Evolutionary conservation across 371 early-diverging fungal genomes (phyloP).

Genomic region (Lichtheimia ramosa): DNA sequence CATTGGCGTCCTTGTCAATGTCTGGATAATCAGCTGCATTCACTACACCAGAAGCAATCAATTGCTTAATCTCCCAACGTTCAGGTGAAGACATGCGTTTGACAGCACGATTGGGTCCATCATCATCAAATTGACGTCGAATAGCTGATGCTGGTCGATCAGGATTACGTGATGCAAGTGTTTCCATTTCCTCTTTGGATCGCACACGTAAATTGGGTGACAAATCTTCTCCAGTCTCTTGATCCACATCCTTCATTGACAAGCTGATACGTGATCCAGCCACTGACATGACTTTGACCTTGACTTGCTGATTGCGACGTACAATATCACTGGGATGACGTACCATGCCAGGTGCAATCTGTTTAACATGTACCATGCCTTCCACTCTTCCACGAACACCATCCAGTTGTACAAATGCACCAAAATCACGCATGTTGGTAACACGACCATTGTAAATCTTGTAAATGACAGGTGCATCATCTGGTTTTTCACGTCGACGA

Average conservation of each 20-base stretch:
- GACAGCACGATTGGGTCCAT: constrained; percentile 57
- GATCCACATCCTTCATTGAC: constrained; percentile 95
- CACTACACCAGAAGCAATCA: constrained; percentile 92
- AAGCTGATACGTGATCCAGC: constrained; percentile 79
- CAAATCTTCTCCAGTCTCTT: constrained; percentile 86
- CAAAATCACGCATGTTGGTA: constrained; percentile 84
- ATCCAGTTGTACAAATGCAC: constrained; percentile 87
- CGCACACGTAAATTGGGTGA: constrained; percentile 61
- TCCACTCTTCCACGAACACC: constrained; percentile 70
- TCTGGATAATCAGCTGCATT: constrained; percentile 86
- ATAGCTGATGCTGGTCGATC: constrained; percentile 54
- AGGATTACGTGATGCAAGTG: constrained; percentile 63
- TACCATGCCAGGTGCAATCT: constrained; percentile 70
- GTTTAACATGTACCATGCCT: constrained; percentile 89
- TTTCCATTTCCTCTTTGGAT: constrained; percentile 58
- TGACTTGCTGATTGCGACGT: constrained; percentile 73
- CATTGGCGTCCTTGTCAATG: constrained; percentile 71
- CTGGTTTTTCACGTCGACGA: constrained; percentile 34
- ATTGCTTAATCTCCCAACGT: constrained; percentile 95
- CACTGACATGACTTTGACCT: constrained; percentile 92
- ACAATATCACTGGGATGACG: constrained; percentile 83
- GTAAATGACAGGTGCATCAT: constrained; percentile 82
- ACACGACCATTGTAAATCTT: constrained; percentile 89
- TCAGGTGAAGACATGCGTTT: constrained; percentile 96
- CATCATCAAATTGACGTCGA: constrained; percentile 51